Base-by-base conservation (phyloP, 305 asterid genomes). In the Fraxinus floribunda region DNA sequence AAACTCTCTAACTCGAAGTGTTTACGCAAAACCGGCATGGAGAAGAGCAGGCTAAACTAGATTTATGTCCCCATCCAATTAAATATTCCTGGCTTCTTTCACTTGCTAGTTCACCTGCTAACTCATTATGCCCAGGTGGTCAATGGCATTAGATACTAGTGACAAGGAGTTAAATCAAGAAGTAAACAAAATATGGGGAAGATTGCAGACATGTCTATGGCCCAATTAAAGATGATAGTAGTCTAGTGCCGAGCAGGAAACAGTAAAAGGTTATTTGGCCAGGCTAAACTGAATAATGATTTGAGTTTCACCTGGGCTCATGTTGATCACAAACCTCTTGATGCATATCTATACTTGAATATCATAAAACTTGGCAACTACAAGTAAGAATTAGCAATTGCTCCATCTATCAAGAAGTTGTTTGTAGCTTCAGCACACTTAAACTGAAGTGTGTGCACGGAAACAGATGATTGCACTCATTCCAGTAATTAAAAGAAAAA, bases 351-450 rank as follows among this genome's bases (percentile, higher is more conserved):
- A 2, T 16, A 64, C n/a, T 64, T 39, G 34, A 32, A 26, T 64
- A 64, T 64, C 70, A 79, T 75, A 76, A 62, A 13, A 73, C 75
- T 80, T 39, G 30, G 74, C 34, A 84, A 82, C 78, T 74, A 30
- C 68, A 76, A 77, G 26, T 35, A 30, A 66, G 18, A 78, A 78
- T 34, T 68, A 62, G 78, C 16, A 80, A 62, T 44, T 57, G 39
- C 22, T 29, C 39, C 75, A 70, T 30, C 75, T 66, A 70, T 71
- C 77, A 68, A 78, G 76, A 78, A 57, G 83, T 26, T 15, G 38
- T 70, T 70, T 3, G 16, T 70, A 70, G 41, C 75, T 30, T 9
- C 39, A 70, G 39, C 35, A 16, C 75, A 30, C 35, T 10, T 64
- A 20, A 64, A 64, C 34, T 22, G 34, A 64, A 64, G 35, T 26